Percentiles rank a stretch among this genome's conserved stretches.
These are phyloP conservation scores for Melocanna baccifera DNA, from an alignment of 176 grass and related monocot species.

Conservation along the genomic window DNA sequence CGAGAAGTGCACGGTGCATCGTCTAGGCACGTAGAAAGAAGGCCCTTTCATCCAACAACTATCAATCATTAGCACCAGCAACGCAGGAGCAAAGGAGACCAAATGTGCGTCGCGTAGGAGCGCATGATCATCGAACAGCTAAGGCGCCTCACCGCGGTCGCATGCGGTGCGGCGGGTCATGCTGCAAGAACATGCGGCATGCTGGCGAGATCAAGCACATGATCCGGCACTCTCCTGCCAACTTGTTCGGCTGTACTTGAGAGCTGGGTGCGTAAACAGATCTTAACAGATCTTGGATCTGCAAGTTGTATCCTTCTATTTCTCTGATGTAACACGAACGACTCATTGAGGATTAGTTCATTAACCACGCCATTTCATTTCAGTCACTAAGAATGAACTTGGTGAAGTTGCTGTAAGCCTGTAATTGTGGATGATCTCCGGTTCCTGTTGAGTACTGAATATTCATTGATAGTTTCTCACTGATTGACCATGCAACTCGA, in stretches of 20 bases:
- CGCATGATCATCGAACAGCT: background rate
- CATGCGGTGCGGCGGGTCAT: background rate
- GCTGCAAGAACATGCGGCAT: conserved; percentile 16
- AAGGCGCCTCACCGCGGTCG: background rate
- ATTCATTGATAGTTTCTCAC: too few species aligned
- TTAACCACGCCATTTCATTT: background rate
- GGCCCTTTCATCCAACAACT: too few species aligned
- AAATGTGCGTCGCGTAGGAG: background rate
- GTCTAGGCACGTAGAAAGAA: too few species aligned
- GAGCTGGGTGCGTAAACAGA: background rate
- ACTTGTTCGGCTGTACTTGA: background rate
- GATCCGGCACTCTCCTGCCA: conserved; percentile 9
- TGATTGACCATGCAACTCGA: too few species aligned
- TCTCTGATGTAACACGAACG: background rate
- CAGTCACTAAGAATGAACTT: background rate
- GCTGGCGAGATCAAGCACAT: conserved; percentile 7
- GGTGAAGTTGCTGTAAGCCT: background rate
- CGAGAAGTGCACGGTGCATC: too few species aligned
- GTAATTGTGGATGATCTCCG: too few species aligned
- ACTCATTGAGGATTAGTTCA: background rate
- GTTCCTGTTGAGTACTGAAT: too few species aligned
- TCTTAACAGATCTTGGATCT: background rate
- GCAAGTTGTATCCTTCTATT: background rate
- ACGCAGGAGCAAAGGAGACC: background rate
- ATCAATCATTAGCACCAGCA: background rate